Evolutionary conservation across 2,329 filamentous ascomycete genomes (phyloP), one percentile per base, ranked within the genome.

Genomic region (Exophiala sp.): DNA sequence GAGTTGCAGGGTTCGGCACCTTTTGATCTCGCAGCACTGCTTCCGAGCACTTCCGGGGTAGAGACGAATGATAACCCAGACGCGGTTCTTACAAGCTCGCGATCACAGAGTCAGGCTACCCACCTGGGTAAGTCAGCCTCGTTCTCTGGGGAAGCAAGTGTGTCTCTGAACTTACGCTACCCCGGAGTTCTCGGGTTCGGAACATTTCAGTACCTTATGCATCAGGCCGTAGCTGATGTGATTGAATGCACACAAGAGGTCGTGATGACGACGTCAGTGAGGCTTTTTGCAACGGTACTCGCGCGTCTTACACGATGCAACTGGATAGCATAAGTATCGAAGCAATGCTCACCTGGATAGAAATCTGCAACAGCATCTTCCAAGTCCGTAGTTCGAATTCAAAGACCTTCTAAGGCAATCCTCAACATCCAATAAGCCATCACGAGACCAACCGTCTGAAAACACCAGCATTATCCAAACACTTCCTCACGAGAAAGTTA

Each of bases 281-380:
- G 40, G 32, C 46, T 44, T 43, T 42, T 52, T 16, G 18, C 10
- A 24, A 6, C n/a, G 33, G 41, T 18, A 18, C n/a, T 9, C 38
- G 39, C 39, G 50, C 21, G 42, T 36, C 20, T 34, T 32, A 18
- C 38, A 18, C 35, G n/a, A 7, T 35, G 42, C 35, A 47, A 44
- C 54, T 16, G n/a, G 36, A 52, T 34, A 52, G 43, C 55, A 58
- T 58, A 58, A 58, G 41, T 58, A 58, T 35, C 41, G 39, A 39
- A 4, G 6, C 39, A 14, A 2, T 41, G 41, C 41, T 50, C 52
- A 42, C 35, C 35, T 47, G 21, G 40, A 38, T 24, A 35, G n/a
- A 35, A 11, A 18, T 18, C 38, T 16, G 18, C 8, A 39, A 36
- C 34, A 34, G 2, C 14, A 3, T 36, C 33, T 41, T 50, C 24